phyloP scores from a whole-genome alignment of 352 stramenopile genomes.

The Phytophthora vignae region DNA sequence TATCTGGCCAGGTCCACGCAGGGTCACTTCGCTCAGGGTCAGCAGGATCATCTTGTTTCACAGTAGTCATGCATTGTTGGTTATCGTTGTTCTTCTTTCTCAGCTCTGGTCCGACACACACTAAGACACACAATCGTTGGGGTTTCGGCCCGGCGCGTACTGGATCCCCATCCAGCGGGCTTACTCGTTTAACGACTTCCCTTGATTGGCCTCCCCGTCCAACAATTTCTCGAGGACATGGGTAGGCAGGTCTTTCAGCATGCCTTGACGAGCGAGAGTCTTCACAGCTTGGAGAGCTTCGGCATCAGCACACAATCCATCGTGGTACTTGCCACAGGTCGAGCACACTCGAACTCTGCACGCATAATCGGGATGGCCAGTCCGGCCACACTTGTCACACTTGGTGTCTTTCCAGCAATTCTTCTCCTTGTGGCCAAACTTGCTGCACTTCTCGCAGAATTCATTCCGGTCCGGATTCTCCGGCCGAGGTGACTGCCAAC shows the following conservation, averaged over 20 bases:
- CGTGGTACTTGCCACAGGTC: not conserved
- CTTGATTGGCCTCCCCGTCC: not conserved
- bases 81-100: too few species aligned
- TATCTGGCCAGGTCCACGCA: not conserved
- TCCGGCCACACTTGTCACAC: not conserved
- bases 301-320: not conserved
- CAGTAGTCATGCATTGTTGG: too few species aligned
- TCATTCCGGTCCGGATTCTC: not conserved
- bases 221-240: not conserved
- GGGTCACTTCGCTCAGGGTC: too few species aligned
- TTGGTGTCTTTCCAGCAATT: slow-evolving; percentile 8
- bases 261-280: not conserved
- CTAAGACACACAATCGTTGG: too few species aligned
- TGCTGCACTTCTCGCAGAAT: too few species aligned
- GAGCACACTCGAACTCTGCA: not conserved
- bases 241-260: not conserved
- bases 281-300: not conserved
- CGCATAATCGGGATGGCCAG: not conserved
- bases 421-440: not conserved
- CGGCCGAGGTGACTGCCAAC: not conserved
- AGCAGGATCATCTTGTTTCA: too few species aligned
- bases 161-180: slow-evolving; percentile 22
- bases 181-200: slow-evolving; percentile 26
- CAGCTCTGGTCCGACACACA: too few species aligned
- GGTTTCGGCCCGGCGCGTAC: slow-evolving; percentile 23